Percentiles rank a stretch among this genome's conserved stretches.
phyloP scores from a whole-genome alignment of 2,329 filamentous ascomycete genomes.

The Talaromyces sp. region DNA sequence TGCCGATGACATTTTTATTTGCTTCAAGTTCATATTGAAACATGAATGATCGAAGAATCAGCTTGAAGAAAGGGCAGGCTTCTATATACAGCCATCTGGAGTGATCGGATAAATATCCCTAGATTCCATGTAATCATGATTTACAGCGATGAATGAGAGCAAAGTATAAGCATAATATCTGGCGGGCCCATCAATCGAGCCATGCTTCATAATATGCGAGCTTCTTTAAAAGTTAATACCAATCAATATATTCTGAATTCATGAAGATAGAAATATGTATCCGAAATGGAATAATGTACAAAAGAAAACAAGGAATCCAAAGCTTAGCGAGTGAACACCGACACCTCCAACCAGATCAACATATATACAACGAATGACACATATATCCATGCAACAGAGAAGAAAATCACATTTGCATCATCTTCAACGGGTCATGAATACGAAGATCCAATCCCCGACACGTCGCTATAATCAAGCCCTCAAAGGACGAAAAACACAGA shows the following conservation, averaged over 20 bases:
- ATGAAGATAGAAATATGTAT: background rate
- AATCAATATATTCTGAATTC: background rate
- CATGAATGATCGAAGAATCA: no score
- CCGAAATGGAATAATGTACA: background rate
- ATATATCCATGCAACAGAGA: background rate
- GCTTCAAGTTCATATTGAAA: no score
- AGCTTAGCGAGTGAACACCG: background rate
- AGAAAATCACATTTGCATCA: constrained; percentile 6
- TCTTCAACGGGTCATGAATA: background rate
- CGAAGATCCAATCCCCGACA: constrained; percentile 21
- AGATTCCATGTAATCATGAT: background rate
- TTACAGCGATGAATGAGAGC: background rate
- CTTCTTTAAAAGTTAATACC: no score
- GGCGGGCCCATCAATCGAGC: no score
- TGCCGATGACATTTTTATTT: background rate
- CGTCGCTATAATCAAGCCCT: constrained; percentile 23
- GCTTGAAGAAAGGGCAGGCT: background rate
- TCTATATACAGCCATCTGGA: background rate
- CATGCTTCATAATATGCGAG: background rate
- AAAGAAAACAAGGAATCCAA: background rate
- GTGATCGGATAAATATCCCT: background rate
- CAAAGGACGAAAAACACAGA: constrained; percentile 19
- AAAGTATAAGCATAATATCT: background rate
- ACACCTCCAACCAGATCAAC: background rate
- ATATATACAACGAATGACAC: constrained; percentile 3